phyloP scores from a whole-genome alignment of 306 rosid genomes.

The Erythrophleum fordii region DNA sequence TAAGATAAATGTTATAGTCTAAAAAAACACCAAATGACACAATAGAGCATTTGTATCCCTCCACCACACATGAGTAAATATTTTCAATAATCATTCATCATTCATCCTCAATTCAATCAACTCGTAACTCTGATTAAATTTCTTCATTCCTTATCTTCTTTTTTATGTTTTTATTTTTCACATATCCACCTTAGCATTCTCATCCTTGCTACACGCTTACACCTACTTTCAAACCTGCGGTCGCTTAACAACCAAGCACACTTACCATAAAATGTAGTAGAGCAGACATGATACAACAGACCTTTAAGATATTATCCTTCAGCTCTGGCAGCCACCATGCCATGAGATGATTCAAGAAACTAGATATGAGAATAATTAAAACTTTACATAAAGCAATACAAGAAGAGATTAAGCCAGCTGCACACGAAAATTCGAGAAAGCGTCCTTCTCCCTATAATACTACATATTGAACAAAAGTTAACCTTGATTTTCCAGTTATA shows the following conservation, averaged over 20 bases:
- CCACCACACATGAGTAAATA: neutral
- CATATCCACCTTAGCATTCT: neutral
- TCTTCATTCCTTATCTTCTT: neutral
- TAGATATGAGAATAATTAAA: constrained; percentile 8
- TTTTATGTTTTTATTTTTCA: neutral
- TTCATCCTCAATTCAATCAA: neutral
- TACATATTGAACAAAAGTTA: constrained; percentile 4
- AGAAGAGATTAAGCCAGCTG: neutral
- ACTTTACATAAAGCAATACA: constrained; percentile 17
- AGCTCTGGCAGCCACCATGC: neutral
- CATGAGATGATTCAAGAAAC: neutral
- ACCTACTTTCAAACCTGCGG: neutral
- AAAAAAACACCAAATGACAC: neutral
- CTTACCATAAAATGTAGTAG: neutral
- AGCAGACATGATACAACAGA: neutral
- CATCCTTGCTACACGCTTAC: neutral
- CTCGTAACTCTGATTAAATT: neutral
- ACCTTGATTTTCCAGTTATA: neutral
- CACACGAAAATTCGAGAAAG: neutral
- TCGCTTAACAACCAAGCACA: neutral
- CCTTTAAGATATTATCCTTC: neutral
- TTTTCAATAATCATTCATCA: neutral
- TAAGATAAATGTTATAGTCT: neutral
- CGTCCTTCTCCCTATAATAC: neutral
- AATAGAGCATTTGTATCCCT: neutral